Conservation (phyloP, 192 early-diverging fungal species). For the Gaertneriomyces sp. region DNA sequence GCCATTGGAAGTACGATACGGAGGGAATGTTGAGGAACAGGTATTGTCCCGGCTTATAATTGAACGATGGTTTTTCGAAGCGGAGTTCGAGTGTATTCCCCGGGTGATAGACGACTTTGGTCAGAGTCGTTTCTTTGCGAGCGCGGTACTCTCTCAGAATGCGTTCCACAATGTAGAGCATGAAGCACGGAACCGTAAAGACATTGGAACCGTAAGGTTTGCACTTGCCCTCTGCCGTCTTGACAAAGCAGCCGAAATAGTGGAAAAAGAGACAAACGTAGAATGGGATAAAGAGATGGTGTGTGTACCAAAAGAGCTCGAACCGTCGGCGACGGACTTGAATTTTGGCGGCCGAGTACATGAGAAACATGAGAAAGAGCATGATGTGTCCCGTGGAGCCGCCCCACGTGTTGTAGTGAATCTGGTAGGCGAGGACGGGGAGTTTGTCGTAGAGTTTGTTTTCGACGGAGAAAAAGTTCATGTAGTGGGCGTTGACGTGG, state of each 20-base stretch:
- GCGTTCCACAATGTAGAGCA: slow-evolving; percentile 62
- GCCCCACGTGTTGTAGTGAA: slow-evolving; percentile 33
- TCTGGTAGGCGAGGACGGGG: slow-evolving; percentile 24
- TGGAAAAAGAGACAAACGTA: slow-evolving; percentile 70
- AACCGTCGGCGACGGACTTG: slow-evolving; percentile 55
- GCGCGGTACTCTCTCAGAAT: slow-evolving; percentile 61
- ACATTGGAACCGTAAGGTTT: slow-evolving; percentile 32
- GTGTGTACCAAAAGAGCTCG: slow-evolving; percentile 76
- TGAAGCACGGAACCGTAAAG: slow-evolving; percentile 39
- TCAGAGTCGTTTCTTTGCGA: slow-evolving; percentile 52
- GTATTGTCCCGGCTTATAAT: slow-evolving; percentile 67
- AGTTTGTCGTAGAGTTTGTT: slow-evolving; percentile 12
- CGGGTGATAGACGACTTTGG: slow-evolving; percentile 72
- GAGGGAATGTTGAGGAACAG: slow-evolving; percentile 73
- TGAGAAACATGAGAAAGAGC: slow-evolving; percentile 56
- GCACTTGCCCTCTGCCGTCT: slow-evolving; percentile 42
- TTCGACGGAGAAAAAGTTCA: slow-evolving; percentile 49
- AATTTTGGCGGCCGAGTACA: slow-evolving; percentile 53
- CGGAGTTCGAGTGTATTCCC: slow-evolving; percentile 65
- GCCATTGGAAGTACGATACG: slow-evolving; percentile 67
- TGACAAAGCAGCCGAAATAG: slow-evolving; percentile 34
- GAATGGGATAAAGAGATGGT: slow-evolving; percentile 71
- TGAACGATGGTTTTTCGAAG: slow-evolving; percentile 56
- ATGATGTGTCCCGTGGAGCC: slow-evolving; percentile 72
- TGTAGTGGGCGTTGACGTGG: slow-evolving; percentile 56